Percentiles rank a stretch among this genome's conserved stretches.
Conservation (phyloP, 371 early-diverging fungal species). For the Lichtheimia ramosa region DNA sequence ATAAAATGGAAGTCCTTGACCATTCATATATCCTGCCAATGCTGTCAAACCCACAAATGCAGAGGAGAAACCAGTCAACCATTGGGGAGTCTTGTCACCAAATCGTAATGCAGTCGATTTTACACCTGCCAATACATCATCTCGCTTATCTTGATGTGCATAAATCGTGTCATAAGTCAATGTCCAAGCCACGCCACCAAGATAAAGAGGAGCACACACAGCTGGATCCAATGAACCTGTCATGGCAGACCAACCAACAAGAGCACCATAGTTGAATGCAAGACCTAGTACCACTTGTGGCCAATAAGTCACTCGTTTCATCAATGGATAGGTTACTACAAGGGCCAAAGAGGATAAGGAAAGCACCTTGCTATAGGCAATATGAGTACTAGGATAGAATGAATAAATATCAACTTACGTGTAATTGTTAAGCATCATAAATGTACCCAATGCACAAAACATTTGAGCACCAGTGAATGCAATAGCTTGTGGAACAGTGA, state of each 20-base stretch:
- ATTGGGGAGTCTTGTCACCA: conserved; percentile 71
- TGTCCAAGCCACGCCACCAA: conserved; percentile 91
- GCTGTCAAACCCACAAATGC: conserved; percentile 68
- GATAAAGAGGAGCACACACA: conserved; percentile 83
- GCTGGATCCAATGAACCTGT: conserved; percentile 67
- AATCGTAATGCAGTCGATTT: conserved; percentile 92
- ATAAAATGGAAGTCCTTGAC: conserved; percentile 74
- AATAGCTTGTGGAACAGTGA: conserved; percentile 73
- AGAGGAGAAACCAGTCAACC: conserved; percentile 74
- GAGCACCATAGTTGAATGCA: conserved; percentile 94
- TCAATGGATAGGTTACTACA: conserved; percentile 87
- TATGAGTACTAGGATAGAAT: background rate
- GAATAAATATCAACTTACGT: conserved; percentile 37
- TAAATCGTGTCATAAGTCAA: conserved; percentile 96
- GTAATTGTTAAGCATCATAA: conserved; percentile 74
- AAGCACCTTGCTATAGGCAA: conserved; percentile 63
- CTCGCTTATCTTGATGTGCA: conserved; percentile 92
- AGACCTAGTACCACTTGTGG: conserved; percentile 90
- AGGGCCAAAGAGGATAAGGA: conserved; percentile 81
- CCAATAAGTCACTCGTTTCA: conserved; percentile 96
- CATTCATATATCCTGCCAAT: conserved; percentile 80
- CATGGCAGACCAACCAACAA: conserved; percentile 94
- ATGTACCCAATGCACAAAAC: conserved; percentile 76
- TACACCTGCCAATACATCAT: conserved; percentile 85
- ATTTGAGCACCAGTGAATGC: conserved; percentile 82